Percentiles rank a stretch among this genome's conserved stretches.
phyloP scores from a whole-genome alignment of 2,329 filamentous ascomycete species.

The Pseudogymnoascus sp. region DNA sequence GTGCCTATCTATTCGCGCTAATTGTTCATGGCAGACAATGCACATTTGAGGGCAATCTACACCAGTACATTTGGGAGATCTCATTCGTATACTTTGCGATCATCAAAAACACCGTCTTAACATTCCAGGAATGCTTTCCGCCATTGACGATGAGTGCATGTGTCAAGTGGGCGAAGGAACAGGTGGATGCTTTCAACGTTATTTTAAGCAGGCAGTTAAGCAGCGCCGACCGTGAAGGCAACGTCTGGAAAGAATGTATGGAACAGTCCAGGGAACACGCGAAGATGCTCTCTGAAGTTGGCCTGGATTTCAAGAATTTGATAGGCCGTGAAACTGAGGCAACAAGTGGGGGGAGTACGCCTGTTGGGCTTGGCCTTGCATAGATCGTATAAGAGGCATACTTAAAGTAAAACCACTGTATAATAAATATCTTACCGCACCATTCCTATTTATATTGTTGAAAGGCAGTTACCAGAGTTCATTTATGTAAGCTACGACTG shows the following conservation, averaged over 20 bases:
- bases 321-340: slow-evolving; percentile 44
- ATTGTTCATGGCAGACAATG: slow-evolving; percentile 62
- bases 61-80: slow-evolving; percentile 88
- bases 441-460: neutral
- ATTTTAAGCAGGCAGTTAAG: slow-evolving; percentile 78
- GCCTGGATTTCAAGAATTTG: slow-evolving; percentile 79
- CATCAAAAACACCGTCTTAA: slow-evolving; percentile 85
- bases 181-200: slow-evolving; percentile 83
- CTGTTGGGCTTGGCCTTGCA: neutral
- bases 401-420: neutral
- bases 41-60: slow-evolving; percentile 88
- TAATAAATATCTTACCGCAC: neutral
- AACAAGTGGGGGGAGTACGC: neutral
- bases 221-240: slow-evolving; percentile 68
- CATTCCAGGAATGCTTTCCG: slow-evolving; percentile 82
- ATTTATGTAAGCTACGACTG: slow-evolving; percentile 5
- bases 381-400: neutral
- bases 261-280: slow-evolving; percentile 75
- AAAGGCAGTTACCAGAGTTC: too few relatives aligned
- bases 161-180: slow-evolving; percentile 96
- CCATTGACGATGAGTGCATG: slow-evolving; percentile 84
- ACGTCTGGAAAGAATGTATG: slow-evolving; percentile 77
- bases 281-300: slow-evolving; percentile 71
- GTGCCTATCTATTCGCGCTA: slow-evolving; percentile 20
- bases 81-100: slow-evolving; percentile 94